These are phyloP conservation scores for Lactuca saligna DNA, from an alignment of 129 eudicot species.

Conservation along the genomic window DNA sequence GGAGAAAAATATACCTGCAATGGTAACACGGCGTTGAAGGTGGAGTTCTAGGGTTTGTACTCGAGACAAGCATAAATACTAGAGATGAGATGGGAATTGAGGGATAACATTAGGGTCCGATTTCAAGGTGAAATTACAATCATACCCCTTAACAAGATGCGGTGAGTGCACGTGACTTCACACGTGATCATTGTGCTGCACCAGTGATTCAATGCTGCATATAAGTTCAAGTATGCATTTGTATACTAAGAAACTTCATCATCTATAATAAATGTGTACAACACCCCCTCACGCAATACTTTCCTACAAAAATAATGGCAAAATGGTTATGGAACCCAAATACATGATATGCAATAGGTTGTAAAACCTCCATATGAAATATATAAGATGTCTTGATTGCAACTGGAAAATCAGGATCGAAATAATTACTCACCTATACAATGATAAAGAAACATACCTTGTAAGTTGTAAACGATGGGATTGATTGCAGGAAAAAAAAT, in stretches of 20 bases:
- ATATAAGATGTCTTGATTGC: background rate
- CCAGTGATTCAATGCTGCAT: background rate
- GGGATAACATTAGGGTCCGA: background rate
- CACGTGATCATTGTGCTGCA: background rate
- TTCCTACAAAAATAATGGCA: background rate
- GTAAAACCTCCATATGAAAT: background rate
- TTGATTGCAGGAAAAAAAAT: background rate
- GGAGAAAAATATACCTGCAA: background rate
- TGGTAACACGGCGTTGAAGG: background rate
- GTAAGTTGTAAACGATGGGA: background rate
- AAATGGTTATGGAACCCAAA: background rate
- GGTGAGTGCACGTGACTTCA: background rate
- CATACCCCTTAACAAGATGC: background rate
- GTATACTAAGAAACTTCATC: too few species aligned
- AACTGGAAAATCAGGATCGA: background rate
- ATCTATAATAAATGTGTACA: too few species aligned
- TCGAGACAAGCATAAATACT: background rate
- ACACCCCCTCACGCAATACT: too few species aligned
- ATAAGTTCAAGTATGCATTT: too few species aligned
- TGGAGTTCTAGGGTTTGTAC: background rate
- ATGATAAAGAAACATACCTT: background rate
- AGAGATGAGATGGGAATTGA: background rate
- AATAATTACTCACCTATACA: background rate
- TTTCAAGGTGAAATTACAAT: background rate
- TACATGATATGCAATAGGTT: background rate